Evolutionary conservation across 192 early-diverging fungal species (phyloP), one percentile per base, ranked within the genome.

Genomic region (Dispira parvispora): DNA sequence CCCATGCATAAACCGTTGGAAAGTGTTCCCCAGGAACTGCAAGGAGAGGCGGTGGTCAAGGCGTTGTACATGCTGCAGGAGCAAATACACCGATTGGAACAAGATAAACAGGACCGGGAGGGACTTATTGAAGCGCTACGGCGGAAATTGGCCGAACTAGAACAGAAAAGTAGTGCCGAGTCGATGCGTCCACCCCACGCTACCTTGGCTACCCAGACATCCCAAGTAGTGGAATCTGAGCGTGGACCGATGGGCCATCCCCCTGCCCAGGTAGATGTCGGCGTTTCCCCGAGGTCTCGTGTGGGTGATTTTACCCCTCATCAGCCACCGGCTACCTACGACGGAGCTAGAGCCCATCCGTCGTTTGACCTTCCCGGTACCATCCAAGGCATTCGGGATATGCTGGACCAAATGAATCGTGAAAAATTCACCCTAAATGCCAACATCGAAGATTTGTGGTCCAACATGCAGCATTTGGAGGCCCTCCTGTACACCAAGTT

Each of bases 191-290:
- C 2, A 8, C 53, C 53, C 23, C 16, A 18, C 53, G 0, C 13
- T 25, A 55, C 53, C 3, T 12, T 55, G 23, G 53, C 53, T 14
- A 25, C 53, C 53, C 53, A 55, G 9, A 55, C 53, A 3, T 55
- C 53, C 18, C 16, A 27, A 28, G 32, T 38, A 6, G 32, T 38
- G 32, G 32, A 38, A 38, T 38, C 32, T 38, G 32, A 6, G 32
- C 32, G 32, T 38, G 32, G 32, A 6, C 32, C 32, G 32, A 38
- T 38, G 1, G 6, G 32, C 32, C 32, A 38, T 38, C 32, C 32
- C 32, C 32, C 32, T 38, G 6, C 32, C 32, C 32, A 38, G 32
- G 32, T 38, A 6, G 32, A 38, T 38, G 32, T 38, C 32, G 32
- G 32, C 32, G 32, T 38, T 38, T 38, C 32, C 32, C 32, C 32